Percentiles rank a stretch among this genome's conserved stretches.
Conservation (phyloP, 371 early-diverging fungal species). For the Phascolomyces articulosus region DNA sequence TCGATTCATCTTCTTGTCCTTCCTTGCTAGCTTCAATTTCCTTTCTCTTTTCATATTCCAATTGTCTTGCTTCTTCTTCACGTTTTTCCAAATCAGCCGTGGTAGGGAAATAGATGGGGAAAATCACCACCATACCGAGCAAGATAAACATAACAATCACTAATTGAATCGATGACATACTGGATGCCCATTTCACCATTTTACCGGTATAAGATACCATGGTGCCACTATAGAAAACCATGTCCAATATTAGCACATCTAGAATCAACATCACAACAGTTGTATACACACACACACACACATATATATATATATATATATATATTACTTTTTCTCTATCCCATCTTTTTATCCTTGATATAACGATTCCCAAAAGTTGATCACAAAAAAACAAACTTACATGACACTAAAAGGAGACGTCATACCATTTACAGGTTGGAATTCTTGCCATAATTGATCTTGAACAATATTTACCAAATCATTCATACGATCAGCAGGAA, state of each 20-base stretch:
- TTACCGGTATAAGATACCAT: conserved; percentile 32
- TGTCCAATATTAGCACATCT: too few species aligned
- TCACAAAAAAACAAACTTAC: conserved; percentile 26
- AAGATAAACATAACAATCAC: conserved; percentile 17
- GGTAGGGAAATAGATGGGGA: conserved; percentile 16
- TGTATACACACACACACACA: too few species aligned
- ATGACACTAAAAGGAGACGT: conserved; percentile 45
- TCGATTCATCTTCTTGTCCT: not conserved
- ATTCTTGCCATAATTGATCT: conserved; percentile 33
- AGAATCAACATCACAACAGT: too few species aligned
- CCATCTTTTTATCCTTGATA: too few species aligned
- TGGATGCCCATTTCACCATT: conserved; percentile 33
- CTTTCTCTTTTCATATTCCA: not conserved
- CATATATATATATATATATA: not conserved
- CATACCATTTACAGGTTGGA: conserved; percentile 30
- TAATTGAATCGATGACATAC: conserved; percentile 33
- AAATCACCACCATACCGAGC: conserved; percentile 14
- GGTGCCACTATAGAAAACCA: conserved; percentile 24
- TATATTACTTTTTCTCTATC: not conserved
- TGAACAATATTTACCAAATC: conserved; percentile 31
- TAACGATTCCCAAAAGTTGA: too few species aligned
- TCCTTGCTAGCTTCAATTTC: not conserved
- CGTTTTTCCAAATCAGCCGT: not conserved
- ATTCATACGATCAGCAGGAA: conserved; percentile 17
- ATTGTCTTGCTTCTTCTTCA: not conserved